Evolutionary conservation across 345 rosid species (phyloP), one percentile per base, ranked within the genome.

Genomic region (Acer saccharum): DNA sequence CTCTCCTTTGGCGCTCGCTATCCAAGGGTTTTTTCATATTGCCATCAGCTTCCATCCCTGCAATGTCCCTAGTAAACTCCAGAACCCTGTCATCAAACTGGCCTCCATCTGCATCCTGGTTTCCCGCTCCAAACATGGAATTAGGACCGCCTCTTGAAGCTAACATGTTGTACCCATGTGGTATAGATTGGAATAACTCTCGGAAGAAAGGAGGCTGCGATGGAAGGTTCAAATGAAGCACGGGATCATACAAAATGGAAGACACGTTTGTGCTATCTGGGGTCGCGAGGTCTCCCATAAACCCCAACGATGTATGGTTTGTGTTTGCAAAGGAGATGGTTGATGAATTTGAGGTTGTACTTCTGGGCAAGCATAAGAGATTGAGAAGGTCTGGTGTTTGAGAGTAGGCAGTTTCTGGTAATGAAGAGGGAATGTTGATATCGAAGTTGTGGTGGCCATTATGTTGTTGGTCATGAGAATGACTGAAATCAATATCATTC

Each of bases 1-100:
- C 83, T 81, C 98, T 89, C 82, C 92, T 80, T 70, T 93, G 89
- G 25, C 94, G 87, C 65, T 95, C 97, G 2, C 88, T 89, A 0
- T 91, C 81, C 46, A 85, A 86, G 74, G 86, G 97, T 75, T 88
- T 92, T 73, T 88, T 86, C 27, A 62, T 75, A 74, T 87, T 90
- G 10, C 50, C 13, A 10, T 88, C 86, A 3, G 81, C 81, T 6
- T 85, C 85, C 75, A 83, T 82, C 2, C 87, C 76, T 79, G 73
- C 86, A 80, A 86, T 83, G 4, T 89, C 84, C 46, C 85, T 80
- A 18, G 83, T 80, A 77, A 90, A 90, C 77, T 89, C 93, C 43
- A 87, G 75, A 67, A 87, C 80, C 8, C 82, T 84, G 57, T 83
- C 84, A 25, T 90, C 87, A 11, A 81, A 83, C n/a, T 79, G 87